Evolutionary conservation across 1,139 yeast species (phyloP).

Genomic region (Candida glucosophila): DNA sequence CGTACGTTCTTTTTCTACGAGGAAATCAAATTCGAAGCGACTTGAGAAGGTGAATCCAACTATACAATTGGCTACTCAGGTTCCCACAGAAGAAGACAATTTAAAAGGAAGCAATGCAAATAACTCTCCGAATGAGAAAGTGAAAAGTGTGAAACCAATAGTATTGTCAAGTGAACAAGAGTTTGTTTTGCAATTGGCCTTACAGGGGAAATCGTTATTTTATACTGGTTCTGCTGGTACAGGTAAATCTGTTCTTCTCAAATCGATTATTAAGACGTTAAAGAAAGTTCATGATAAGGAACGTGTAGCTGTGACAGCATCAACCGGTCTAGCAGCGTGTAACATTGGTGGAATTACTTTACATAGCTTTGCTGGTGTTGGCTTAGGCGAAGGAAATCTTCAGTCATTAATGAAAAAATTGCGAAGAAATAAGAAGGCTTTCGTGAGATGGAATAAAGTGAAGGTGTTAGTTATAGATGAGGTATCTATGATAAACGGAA

Average conservation of each 20-base stretch:
- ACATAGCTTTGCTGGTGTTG: conserved; percentile 83
- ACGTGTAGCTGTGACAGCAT: conserved; percentile 77
- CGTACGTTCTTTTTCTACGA: too few species aligned
- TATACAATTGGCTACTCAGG: conserved; percentile 7
- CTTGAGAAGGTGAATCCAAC: conserved; percentile 6
- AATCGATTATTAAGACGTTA: conserved; percentile 59
- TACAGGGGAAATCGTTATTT: conserved; percentile 51
- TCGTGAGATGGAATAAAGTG: conserved; percentile 52
- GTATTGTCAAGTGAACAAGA: conserved; percentile 35
- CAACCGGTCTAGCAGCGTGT: conserved; percentile 90
- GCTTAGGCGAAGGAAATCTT: conserved; percentile 45
- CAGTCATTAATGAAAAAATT: conserved; percentile 45
- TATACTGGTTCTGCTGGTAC: conserved; percentile 97
- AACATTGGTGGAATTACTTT: conserved; percentile 83
- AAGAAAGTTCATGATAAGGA: conserved; percentile 36
- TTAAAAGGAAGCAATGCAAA: conserved; percentile 1
- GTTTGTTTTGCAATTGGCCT: conserved; percentile 25
- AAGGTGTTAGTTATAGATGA: conserved; percentile 76
- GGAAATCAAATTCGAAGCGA: conserved; percentile 1
- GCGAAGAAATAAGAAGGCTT: conserved; percentile 43
- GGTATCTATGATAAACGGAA: conserved; percentile 82
- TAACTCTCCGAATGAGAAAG: conserved; percentile 1
- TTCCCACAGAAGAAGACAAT: conserved; percentile 1
- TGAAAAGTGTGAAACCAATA: conserved; percentile 26
- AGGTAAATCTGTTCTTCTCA: conserved; percentile 76